phyloP scores from a whole-genome alignment of 2,329 filamentous ascomycete species.

The Arthrobotrys musiformis region DNA sequence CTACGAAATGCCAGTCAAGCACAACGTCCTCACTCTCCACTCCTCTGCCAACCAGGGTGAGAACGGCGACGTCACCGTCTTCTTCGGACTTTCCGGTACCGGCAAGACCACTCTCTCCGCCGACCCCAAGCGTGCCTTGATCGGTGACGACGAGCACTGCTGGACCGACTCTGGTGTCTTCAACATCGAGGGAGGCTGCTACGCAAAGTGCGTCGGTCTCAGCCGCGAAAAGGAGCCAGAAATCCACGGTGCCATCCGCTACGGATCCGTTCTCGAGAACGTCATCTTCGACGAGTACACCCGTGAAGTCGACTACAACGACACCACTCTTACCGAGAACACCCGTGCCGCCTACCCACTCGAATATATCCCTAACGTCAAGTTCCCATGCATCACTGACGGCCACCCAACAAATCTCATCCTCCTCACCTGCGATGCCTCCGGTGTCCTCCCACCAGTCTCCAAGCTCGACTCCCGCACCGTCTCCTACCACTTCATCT shows the following conservation, averaged over 20 bases:
- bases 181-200: constrained; percentile 99
- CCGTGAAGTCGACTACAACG: constrained; percentile 93
- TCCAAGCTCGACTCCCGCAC: constrained; percentile 91
- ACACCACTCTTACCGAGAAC: constrained; percentile 95
- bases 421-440: constrained; percentile 95
- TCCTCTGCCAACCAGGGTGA: constrained; percentile 98
- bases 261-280: constrained; percentile 97
- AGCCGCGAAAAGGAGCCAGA: constrained; percentile 99
- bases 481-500: constrained; percentile 99
- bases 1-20: constrained; percentile 99
- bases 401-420: constrained; percentile 97
- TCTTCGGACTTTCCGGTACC: constrained; percentile 98
- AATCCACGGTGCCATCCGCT: constrained; percentile 94
- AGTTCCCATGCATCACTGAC: constrained; percentile 90
- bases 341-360: constrained; percentile 96
- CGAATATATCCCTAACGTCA: constrained; percentile 98
- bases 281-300: constrained; percentile 94
- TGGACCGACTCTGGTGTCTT: constrained; percentile 97
- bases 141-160: constrained; percentile 99
- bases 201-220: constrained; percentile 97
- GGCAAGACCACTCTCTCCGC: constrained; percentile 99
- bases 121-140: constrained; percentile 93
- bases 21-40: constrained; percentile 97
- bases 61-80: constrained; percentile 94
- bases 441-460: constrained; percentile 96